Evolutionary conservation across 345 rosid species (phyloP), one percentile per base, ranked within the genome.

Genomic region (Mercurialis annua): DNA sequence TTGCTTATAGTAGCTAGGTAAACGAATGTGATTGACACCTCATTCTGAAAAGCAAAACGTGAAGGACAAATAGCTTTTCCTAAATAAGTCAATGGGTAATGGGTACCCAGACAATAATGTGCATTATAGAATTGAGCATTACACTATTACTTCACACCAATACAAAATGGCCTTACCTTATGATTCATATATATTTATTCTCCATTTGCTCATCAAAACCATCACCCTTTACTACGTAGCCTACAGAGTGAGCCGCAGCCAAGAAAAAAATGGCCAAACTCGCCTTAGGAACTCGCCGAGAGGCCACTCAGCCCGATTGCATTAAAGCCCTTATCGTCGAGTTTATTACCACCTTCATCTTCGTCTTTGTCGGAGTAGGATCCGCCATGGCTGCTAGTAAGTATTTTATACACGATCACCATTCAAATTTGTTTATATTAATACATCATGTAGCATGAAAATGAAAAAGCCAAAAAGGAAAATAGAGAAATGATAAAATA

Each of bases 291-390:
- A 71, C 69, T 63, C 71, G 79, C 61, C 69, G 60, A 15, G 97
- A 90, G 79, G 89, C 76, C 23, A 67, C 80, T 36, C 76, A 88
- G 74, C 87, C 90, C 0, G 96, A 84, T 70, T 84, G 87, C 80
- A 78, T 92, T 73, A 88, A 74, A 71, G 98, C 97, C 71, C 87
- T 92, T 31, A 66, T 83, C 10, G 86, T 90, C 17, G 97, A 92
- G 79, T 90, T 90, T 74, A 71, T 92, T 58, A 83, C 89, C 76
- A 92, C 98, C 55, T 92, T 90, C 77, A 75, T 90, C 70, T 92
- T 92, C 61, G 90, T 89, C 59, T 92, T 92, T 33, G 82, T 79
- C 1, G 96, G 98, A 9, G 98, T 92, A 6, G 98, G 92, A 65
- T 77, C 96, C 0, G 87, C 97, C 74, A 87, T 90, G 85, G 76